Conservation (phyloP, 441 rosid species). For the Biscutella laevigata region DNA sequence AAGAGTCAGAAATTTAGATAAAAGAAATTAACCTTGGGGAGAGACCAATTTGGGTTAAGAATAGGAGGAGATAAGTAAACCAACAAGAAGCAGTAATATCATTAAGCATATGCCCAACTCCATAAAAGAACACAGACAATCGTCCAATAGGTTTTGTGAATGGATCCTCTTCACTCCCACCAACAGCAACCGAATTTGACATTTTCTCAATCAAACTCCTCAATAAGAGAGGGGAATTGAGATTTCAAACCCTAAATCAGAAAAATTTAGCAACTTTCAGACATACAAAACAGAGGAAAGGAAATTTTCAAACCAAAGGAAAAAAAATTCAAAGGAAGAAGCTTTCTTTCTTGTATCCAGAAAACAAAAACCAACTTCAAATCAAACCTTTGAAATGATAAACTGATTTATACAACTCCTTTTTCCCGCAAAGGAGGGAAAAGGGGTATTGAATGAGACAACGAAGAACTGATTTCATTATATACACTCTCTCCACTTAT, state of each 20-base stretch:
- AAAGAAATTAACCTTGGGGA: constrained; percentile 44
- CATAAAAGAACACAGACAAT: constrained; percentile 65
- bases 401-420: background rate
- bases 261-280: constrained; percentile 4
- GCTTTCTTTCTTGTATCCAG: background rate
- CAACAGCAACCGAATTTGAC: too few species aligned
- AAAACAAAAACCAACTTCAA: constrained; percentile 3
- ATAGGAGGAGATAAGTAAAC: constrained; percentile 87
- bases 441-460: background rate
- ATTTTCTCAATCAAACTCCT: too few species aligned
- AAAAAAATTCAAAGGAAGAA: background rate
- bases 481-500: constrained; percentile 15
- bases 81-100: constrained; percentile 95
- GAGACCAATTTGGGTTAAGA: constrained; percentile 81
- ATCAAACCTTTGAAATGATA: background rate
- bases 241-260: background rate
- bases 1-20: background rate
- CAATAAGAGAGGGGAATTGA: background rate
- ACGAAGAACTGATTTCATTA: background rate
- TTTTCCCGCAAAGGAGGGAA: background rate
- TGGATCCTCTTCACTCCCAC: constrained; percentile 37
- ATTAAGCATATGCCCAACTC: constrained; percentile 92
- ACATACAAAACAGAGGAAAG: constrained; percentile 2
- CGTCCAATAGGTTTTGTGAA: constrained; percentile 51
- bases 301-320: background rate